Evolutionary conservation across 441 rosid species (phyloP), one percentile per base, ranked within the genome.

Genomic region (Cnidoscolus chayamansa): DNA sequence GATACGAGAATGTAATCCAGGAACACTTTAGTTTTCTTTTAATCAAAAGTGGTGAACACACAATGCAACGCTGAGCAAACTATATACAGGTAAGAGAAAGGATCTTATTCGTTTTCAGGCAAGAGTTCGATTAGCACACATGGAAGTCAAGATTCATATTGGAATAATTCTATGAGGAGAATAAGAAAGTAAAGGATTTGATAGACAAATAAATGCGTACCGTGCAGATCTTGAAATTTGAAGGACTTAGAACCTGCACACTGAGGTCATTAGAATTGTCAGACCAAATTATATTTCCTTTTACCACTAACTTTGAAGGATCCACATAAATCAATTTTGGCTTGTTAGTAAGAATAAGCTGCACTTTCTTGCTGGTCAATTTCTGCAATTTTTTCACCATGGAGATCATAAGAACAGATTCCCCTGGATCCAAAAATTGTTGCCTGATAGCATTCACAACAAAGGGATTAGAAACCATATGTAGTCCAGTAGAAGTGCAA

Each of bases 371-470:
- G 87, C 89, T 95, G 2, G 98, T 86, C 79, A 93, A 58, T 77
- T 95, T 95, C 83, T 86, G 93, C 67, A 96, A 78, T 84, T 91
- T 93, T 89, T 93, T 96, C 83, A 96, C 96, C 83, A 90, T 90
- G 45, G 99, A 90, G 83, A 96, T 96, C 99, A 96, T 96, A 35
- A 93, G 77, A 79, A 96, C 93, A 15, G 98, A 91, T 81, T 95
- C 99, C 74, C 98, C 97, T 0, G 86, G 94, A 67, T 93, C 99
- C 84, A 96, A 80, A 84, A 96, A 96, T 81, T 95, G 98, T 85
- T 95, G 97, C 99, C 99, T 95, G 86, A 76, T 71, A 67, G 68
- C 75, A 79, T 62, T 63, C 43, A 48, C 13, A 71, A 62, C 17
- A 49, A 49, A 71, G 59, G 59, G 16, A 62, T 77, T 54, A 70